These are phyloP conservation scores for Acidomyces sp. DNA, from an alignment of 495 filamentous ascomycete genomes.

Conservation along the genomic window DNA sequence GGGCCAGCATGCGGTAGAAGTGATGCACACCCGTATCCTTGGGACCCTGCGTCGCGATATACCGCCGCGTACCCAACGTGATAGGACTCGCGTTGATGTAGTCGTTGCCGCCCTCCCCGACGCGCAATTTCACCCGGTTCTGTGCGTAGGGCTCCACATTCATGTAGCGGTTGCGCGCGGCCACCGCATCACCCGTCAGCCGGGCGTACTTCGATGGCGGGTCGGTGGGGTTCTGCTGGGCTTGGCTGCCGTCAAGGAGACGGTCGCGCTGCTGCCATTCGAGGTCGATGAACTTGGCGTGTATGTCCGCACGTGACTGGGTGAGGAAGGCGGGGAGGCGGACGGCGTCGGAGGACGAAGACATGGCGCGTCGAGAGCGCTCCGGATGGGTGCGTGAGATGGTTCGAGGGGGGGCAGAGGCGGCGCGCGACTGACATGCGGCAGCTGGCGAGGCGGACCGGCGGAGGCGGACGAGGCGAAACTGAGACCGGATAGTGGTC, in stretches of 20 bases:
- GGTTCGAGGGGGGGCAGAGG: constrained; percentile 4
- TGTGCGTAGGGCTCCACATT: constrained; percentile 80
- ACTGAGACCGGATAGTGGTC: too few species aligned
- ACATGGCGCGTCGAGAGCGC: too few species aligned
- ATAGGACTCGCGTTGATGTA: constrained; percentile 98
- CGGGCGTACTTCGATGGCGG: constrained; percentile 42
- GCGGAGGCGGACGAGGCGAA: too few species aligned
- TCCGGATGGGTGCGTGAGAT: too few species aligned
- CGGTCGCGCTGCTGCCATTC: constrained; percentile 49
- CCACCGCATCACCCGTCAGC: constrained; percentile 38
- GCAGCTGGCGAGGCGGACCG: neutral
- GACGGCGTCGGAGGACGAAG: constrained; percentile 1
- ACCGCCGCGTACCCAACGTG: constrained; percentile 43
- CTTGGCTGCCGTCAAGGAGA: constrained; percentile 31
- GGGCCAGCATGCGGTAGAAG: constrained; percentile 93
- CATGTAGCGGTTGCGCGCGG: constrained; percentile 59
- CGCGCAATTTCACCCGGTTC: constrained; percentile 71
- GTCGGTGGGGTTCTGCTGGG: constrained; percentile 22
- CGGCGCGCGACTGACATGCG: constrained; percentile 7
- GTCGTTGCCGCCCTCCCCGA: constrained; percentile 65
- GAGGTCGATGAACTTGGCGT: constrained; percentile 45
- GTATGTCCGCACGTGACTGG: constrained; percentile 25
- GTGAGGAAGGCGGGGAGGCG: constrained; percentile 26
- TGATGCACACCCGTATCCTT: constrained; percentile 58
- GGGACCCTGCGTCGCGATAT: constrained; percentile 66